A percentile compares a stretch with the other conserved stretches of the same genome.
These are phyloP conservation scores for Scytalidium lignicola DNA, from an alignment of 2,329 filamentous ascomycete genomes.

Conservation along the genomic window DNA sequence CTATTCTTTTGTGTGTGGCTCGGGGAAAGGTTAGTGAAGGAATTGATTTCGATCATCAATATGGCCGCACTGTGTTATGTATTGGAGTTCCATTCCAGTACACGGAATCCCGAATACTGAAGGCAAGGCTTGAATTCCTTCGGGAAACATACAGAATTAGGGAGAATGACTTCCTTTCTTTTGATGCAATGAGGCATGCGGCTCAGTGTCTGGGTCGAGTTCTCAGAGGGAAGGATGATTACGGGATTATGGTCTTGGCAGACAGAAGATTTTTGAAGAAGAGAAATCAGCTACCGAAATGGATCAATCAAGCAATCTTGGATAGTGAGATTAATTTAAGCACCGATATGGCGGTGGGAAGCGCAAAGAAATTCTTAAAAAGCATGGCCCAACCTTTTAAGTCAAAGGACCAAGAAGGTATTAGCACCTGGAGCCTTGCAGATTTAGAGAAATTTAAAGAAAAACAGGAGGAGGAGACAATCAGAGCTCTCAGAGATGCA, in stretches of 20 bases:
- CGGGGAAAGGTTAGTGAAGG: slow-evolving; percentile 96
- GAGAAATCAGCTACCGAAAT: slow-evolving; percentile 83
- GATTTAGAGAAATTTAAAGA: slow-evolving; percentile 76
- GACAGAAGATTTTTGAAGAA: slow-evolving; percentile 94
- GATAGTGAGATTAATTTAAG: slow-evolving; percentile 86
- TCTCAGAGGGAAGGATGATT: slow-evolving; percentile 93
- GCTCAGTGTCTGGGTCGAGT: slow-evolving; percentile 95
- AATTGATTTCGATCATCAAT: slow-evolving; percentile 99
- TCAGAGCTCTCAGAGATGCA: slow-evolving; percentile 53
- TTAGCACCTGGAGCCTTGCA: slow-evolving; percentile 82
- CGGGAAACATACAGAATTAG: slow-evolving; percentile 94
- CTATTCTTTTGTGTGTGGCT: slow-evolving; percentile 88
- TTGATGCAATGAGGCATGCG: slow-evolving; percentile 98
- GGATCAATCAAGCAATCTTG: slow-evolving; percentile 85
- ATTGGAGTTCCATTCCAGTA: slow-evolving; percentile 99
- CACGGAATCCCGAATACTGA: slow-evolving; percentile 94
- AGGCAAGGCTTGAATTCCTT: slow-evolving; percentile 92
- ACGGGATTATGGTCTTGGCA: slow-evolving; percentile 98
- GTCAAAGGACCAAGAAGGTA: slow-evolving; percentile 78
- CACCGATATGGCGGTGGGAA: slow-evolving; percentile 90
- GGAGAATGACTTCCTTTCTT: slow-evolving; percentile 96
- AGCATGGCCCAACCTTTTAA: slow-evolving; percentile 91
- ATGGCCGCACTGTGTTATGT: slow-evolving; percentile 89
- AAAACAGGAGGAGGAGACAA: slow-evolving; percentile 65
- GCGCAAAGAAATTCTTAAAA: slow-evolving; percentile 81